Evolutionary conservation across 2,329 filamentous ascomycete genomes (phyloP).

Genomic region (Fusarium phyllophilum): DNA sequence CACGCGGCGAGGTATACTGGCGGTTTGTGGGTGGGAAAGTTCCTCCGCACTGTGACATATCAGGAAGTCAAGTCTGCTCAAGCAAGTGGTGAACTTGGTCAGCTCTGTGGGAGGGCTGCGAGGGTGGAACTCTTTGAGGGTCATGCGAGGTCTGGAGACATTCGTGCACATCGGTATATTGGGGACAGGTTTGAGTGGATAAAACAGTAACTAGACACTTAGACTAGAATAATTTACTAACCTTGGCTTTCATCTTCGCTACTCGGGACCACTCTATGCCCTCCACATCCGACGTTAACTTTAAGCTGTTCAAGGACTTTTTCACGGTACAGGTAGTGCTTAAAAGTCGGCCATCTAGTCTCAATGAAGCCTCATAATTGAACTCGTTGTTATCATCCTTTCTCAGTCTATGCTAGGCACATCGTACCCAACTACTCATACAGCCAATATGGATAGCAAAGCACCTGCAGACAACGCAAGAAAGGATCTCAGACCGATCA

Average conservation of each 20-base stretch:
- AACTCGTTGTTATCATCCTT: neutral
- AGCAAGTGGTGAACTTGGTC: neutral
- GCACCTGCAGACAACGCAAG: neutral
- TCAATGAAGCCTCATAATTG: too few species aligned
- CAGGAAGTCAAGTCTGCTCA: neutral
- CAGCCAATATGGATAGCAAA: neutral
- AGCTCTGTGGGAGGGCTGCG: neutral
- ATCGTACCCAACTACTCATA: too few species aligned
- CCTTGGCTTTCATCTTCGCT: neutral
- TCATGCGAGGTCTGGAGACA: neutral
- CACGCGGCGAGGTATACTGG: neutral
- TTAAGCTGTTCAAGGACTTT: too few species aligned
- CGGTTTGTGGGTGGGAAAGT: neutral
- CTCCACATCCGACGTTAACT: neutral
- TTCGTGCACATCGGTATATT: neutral
- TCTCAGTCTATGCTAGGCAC: fast-evolving
- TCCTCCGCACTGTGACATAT: neutral
- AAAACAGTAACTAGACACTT: neutral
- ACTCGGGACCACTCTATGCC: neutral
- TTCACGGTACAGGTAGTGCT: too few species aligned
- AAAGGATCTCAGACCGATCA: neutral
- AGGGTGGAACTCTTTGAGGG: neutral
- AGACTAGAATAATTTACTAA: fast-evolving
- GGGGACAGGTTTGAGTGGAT: neutral
- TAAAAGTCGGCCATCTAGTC: neutral